Evolutionary conservation across 495 filamentous ascomycete species (phyloP).

Genomic region (Friedmanniomyces endolithicus): DNA sequence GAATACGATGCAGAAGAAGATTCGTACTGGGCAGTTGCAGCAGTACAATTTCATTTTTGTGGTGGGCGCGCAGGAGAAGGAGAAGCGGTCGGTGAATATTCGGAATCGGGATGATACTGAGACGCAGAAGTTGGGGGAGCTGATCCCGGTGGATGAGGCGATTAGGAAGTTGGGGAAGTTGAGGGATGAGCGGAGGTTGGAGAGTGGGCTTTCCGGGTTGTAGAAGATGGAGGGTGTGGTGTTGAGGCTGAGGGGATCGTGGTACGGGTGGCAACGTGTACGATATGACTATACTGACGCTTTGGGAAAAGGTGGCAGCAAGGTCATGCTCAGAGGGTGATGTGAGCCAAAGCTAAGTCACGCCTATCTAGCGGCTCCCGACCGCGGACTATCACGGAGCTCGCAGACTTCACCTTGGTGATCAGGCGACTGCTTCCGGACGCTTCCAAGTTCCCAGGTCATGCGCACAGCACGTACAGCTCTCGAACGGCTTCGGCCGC

Average conservation of each 20-base stretch:
- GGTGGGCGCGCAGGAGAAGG: constrained; percentile 72
- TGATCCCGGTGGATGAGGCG: constrained; percentile 65
- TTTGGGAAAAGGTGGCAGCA: not conserved
- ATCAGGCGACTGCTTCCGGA: no score
- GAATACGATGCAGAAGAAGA: constrained; percentile 95
- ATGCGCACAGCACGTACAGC: no score
- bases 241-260: not conserved
- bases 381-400: no score
- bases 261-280: not conserved
- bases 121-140: constrained; percentile 60
- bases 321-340: not conserved
- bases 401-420: no score
- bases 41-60: constrained; percentile 93
- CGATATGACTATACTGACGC: not conserved
- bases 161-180: constrained; percentile 59
- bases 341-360: not conserved
- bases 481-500: no score
- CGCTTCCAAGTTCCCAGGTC: no score
- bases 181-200: constrained; percentile 38
- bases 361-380: no score
- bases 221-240: not conserved
- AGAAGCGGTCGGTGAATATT: constrained; percentile 68
- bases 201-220: not conserved
- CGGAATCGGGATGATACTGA: constrained; percentile 78
- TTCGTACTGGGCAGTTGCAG: constrained; percentile 69